Base-by-base conservation (phyloP, 2,329 filamentous ascomycete species). In the Whalleya microplaca region DNA sequence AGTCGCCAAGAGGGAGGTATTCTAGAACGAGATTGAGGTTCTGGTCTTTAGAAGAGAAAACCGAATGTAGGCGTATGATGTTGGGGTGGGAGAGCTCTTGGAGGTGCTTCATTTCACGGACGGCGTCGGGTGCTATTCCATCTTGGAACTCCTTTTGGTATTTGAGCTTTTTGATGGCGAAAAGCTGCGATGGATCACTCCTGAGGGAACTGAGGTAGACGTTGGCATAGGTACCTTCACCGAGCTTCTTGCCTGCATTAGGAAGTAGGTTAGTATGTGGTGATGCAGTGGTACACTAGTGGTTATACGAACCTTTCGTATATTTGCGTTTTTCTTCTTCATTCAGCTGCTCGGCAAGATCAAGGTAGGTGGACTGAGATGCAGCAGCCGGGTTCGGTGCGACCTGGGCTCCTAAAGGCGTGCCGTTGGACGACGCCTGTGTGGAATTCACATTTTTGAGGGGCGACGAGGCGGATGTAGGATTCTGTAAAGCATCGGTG, bases 1-100 rank as follows among this genome's bases (percentile, higher is more conserved):
- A 83, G 75, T 99, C 95, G 63, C 95, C 94, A n/a, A 91, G 85
- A 0, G 94, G 93, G 3, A 98, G 83, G 74, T 90, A 96, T 75
- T 99, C 95, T 66, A 99, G 86, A 21, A 99, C 95, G 8, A 99
- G 84, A 71, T 96, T 96, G 64, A 99, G 86, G 72, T 97, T 98
- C 75, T 97, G 92, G 75, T 96, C 91, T 71, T 97, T 97, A 59
- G 92, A 95, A 51, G 90, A 92, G 82, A 97, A 99, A 64, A 98
- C 93, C 68, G 91, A 90, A 70, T 94, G 86, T 6, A 99, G 84
- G 14, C 88, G 89, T 75, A 99, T 96, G 75, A 99, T 95, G 76
- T 98, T 98, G 5, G 93, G 91, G 74, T 99, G 95, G 19, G 86
- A 88, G 23, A 99, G 86, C 77, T 99, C 95, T 73, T 96, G 93